Evolutionary conservation across 108 stramenopile genomes (phyloP), one percentile per base, ranked within the genome.

Genomic region (Cyclotella atomus): DNA sequence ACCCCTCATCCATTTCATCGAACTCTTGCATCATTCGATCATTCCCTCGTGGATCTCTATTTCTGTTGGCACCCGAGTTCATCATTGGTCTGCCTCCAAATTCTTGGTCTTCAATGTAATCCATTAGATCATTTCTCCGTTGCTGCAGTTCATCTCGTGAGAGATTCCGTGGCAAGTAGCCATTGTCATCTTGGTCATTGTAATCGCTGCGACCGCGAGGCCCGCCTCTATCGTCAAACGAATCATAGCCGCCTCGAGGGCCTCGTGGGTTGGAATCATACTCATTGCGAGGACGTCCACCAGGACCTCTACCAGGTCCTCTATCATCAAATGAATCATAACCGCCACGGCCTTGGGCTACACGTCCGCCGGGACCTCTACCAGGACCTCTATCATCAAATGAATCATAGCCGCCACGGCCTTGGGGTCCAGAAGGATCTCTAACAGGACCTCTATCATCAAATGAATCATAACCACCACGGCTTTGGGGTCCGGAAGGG

Each of bases 41-140:
- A 32, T 29, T 57, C 20, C 32, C 56, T 14, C 56, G 56, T 8
- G 56, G 32, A 57, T 57, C 56, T 57, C 56, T 57, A 30, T 57
- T 57, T 32, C 30, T 19, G 23, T 57, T 32, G 10, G 29, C 56
- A 32, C n/a, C 56, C 29, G 28, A 57, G 20, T 57, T 19, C 16
- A 15, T 32, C 1, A 57, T 57, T 12, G 29, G 56, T 15, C 28
- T 28, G 16, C 56, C 56, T 30, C n/a, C 29, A 32, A 32, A 57
- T 57, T 57, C 56, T 32, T 32, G 56, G n/a, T 57, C 56, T 57
- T 57, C 56, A 57, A 57, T 12, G 30, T 57, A 57, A 19, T 57
- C 56, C 56, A 57, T 57, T 32, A 57, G 30, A 30, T 57, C 29
- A 14, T 28, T 57, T 30, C 56, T 57, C 29, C 56, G 28, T 32